These are phyloP conservation scores for Magnusiomyces paraingens DNA, from an alignment of 1,139 yeast species.

Conservation along the genomic window DNA sequence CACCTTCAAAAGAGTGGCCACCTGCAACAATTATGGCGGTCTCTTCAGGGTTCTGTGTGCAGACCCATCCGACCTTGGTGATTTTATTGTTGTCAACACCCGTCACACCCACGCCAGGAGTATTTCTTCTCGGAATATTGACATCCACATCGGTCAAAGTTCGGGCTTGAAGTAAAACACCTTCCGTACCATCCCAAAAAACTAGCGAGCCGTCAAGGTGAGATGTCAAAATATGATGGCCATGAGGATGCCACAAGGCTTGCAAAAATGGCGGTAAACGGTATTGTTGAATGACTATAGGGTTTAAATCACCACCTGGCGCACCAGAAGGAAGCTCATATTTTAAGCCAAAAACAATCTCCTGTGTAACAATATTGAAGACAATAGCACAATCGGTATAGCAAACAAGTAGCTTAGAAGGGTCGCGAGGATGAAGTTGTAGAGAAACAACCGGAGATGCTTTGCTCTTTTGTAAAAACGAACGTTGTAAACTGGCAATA, in stretches of 20 bases:
- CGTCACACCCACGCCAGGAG: constrained; percentile 9
- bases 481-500: constrained; percentile 64
- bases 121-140: constrained; percentile 41
- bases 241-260: constrained; percentile 89
- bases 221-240: constrained; percentile 70
- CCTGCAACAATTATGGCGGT: constrained; percentile 71
- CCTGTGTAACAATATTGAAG: constrained; percentile 59
- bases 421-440: constrained; percentile 84
- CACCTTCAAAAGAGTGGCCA: constrained; percentile 47
- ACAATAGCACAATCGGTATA: constrained; percentile 65
- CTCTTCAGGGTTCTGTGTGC: constrained; percentile 72
- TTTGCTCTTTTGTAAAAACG: constrained; percentile 28
- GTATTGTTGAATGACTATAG: constrained; percentile 21
- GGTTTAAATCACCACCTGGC: constrained; percentile 53
- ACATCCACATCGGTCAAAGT: constrained; percentile 60
- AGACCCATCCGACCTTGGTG: constrained; percentile 51
- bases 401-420: constrained; percentile 67
- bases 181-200: constrained; percentile 87
- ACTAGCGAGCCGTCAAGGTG: constrained; percentile 79
- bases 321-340: constrained; percentile 58
- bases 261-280: constrained; percentile 49
- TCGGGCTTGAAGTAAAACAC: constrained; percentile 67
- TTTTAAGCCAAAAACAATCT: constrained; percentile 48
- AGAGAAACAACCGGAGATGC: constrained; percentile 58
- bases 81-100: constrained; percentile 5